Evolutionary conservation across 257 asterid species (phyloP).

Genomic region (Lycium barbarum): DNA sequence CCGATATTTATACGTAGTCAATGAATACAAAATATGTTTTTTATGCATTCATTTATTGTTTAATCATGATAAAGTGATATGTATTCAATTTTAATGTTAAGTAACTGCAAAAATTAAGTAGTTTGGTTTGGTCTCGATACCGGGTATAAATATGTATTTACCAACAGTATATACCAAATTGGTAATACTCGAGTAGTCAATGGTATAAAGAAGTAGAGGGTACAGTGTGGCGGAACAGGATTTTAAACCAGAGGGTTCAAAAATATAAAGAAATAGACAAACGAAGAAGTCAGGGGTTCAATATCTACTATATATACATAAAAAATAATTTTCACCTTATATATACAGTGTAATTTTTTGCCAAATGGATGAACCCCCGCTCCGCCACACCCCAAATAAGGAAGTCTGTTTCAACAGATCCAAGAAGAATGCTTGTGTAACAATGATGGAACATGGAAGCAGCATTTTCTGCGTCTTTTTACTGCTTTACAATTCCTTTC

Average conservation of each 20-base stretch:
- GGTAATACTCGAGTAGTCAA: background rate
- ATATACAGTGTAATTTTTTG: too few relatives aligned
- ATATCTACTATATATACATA: too few relatives aligned
- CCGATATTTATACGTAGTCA: too few relatives aligned
- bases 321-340: too few relatives aligned
- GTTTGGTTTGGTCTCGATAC: background rate
- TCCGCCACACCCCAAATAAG: background rate
- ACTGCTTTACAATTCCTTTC: background rate
- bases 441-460: slow-evolving; percentile 28
- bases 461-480: background rate
- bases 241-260: too few relatives aligned
- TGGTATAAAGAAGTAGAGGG: background rate
- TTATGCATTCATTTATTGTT: background rate
- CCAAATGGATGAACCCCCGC: too few relatives aligned
- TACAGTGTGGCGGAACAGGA: too few relatives aligned
- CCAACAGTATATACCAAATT: background rate
- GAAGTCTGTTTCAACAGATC: slow-evolving; percentile 40
- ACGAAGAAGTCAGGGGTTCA: too few relatives aligned
- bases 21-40: background rate
- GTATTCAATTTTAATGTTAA: too few relatives aligned
- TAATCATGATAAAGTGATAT: background rate
- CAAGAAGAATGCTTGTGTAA: slow-evolving; percentile 46
- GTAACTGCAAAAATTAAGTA: background rate
- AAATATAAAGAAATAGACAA: too few relatives aligned
- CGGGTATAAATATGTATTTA: background rate